Conservation (phyloP, 768 basidiomycete species). For the Auricularia cornea region DNA sequence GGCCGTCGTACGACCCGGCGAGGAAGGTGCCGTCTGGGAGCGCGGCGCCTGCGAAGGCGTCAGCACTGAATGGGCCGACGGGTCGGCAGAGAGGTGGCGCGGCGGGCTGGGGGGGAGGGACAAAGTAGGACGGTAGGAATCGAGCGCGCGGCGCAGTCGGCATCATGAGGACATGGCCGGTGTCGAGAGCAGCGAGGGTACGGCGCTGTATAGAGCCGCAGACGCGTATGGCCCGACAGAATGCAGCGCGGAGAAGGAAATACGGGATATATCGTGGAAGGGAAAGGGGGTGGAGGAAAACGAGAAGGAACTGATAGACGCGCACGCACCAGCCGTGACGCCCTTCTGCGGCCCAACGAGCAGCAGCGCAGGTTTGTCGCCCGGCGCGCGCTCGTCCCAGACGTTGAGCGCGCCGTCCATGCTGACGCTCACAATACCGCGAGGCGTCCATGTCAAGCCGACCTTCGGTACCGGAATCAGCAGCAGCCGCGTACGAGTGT, state of each 20-base stretch:
- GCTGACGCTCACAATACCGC: conserved; percentile 72
- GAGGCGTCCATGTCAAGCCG: conserved; percentile 76
- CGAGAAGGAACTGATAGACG: conserved; percentile 11
- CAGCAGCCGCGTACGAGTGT: background rate
- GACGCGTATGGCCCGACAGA: too few species aligned
- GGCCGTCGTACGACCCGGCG: conserved; percentile 73
- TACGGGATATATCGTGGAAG: background rate
- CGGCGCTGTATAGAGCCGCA: too few species aligned
- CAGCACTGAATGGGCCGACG: background rate
- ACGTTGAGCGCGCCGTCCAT: conserved; percentile 74
- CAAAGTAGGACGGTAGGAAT: too few species aligned
- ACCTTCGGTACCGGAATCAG: conserved; percentile 19
- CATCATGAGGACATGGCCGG: background rate
- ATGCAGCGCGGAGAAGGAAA: too few species aligned
- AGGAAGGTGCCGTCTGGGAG: conserved; percentile 50
- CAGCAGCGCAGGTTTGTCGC: conserved; percentile 50
- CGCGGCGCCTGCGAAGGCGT: too few species aligned
- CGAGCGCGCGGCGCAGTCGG: too few species aligned
- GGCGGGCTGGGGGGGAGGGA: too few species aligned
- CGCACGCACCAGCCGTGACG: conserved; percentile 53
- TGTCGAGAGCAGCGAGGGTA: background rate
- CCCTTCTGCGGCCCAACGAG: conserved; percentile 78
- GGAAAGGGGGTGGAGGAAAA: conserved; percentile 14
- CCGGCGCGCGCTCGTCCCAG: conserved; percentile 59
- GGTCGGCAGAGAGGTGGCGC: background rate